phyloP scores from a whole-genome alignment of 2,329 filamentous ascomycete species.

The Talaromyces sp. region DNA sequence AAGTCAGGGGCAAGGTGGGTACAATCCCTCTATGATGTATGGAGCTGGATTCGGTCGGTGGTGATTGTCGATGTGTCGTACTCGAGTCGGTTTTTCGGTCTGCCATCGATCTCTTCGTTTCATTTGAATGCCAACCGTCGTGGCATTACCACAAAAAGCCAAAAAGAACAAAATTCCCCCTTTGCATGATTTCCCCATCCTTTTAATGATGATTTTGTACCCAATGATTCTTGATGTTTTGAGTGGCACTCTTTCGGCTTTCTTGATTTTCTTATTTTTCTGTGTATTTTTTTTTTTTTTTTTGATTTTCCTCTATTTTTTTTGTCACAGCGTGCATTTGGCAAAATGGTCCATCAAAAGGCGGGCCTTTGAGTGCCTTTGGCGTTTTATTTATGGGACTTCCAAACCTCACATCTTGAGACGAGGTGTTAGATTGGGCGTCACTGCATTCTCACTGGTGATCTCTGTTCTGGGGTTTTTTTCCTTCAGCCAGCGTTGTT shows the following conservation, averaged over 20 bases:
- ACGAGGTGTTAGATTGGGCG: conserved; percentile 23
- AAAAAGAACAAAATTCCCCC: conserved; percentile 9
- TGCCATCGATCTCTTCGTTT: conserved; percentile 7
- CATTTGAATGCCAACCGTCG: conserved; percentile 11
- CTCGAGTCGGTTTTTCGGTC: conserved; percentile 19
- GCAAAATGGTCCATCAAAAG: conserved; percentile 26
- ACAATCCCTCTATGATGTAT: conserved; percentile 80
- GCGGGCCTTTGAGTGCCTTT: conserved; percentile 27
- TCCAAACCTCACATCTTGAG: conserved; percentile 20
- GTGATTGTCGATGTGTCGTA: conserved; percentile 43
- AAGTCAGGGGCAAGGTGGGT: conserved; percentile 87
- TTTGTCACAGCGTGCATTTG: conserved; percentile 28
- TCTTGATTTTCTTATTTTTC: conserved; percentile 9
- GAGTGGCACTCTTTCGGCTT: neutral
- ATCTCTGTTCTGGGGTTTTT: conserved; percentile 20
- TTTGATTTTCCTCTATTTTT: conserved; percentile 18
- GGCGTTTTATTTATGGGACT: conserved; percentile 29
- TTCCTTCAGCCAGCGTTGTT: conserved; percentile 26
- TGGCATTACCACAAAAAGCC: conserved; percentile 15
- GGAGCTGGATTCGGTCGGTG: conserved; percentile 62
- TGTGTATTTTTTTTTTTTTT: conserved; percentile 12
- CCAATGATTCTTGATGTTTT: conserved; percentile 11
- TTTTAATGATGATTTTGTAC: conserved; percentile 17
- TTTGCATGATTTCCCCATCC: conserved; percentile 8
- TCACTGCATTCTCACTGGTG: conserved; percentile 23